These are phyloP conservation scores for Flaveria sonorensis DNA, from an alignment of 129 eudicot species.

Conservation along the genomic window DNA sequence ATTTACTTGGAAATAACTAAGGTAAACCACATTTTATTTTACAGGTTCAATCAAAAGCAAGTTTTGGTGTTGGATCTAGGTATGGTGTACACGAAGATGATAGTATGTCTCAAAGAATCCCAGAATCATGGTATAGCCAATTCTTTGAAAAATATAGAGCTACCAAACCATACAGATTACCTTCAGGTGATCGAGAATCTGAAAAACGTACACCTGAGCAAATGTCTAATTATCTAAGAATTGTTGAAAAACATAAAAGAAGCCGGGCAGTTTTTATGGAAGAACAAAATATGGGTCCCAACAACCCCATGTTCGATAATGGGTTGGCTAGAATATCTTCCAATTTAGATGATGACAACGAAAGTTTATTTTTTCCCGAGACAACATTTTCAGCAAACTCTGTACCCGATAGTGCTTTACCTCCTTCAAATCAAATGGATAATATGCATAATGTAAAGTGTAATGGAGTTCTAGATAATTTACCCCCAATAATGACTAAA, in stretches of 20 bases:
- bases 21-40: neutral
- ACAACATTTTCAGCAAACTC: conserved; percentile 81
- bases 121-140: conserved; percentile 89
- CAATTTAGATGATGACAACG: conserved; percentile 53
- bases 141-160: conserved; percentile 77
- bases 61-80: conserved; percentile 65
- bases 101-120: conserved; percentile 55
- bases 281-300: conserved; percentile 44
- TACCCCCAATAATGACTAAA: conserved; percentile 78
- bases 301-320: conserved; percentile 42
- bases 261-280: conserved; percentile 75
- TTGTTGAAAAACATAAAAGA: conserved; percentile 78
- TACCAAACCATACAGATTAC: conserved; percentile 64
- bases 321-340: conserved; percentile 44
- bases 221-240: conserved; percentile 72
- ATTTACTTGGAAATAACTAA: conserved; percentile 1
- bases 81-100: conserved; percentile 59
- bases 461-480: conserved; percentile 85
- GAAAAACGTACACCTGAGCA: conserved; percentile 93
- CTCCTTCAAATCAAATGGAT: conserved; percentile 40
- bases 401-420: conserved; percentile 84
- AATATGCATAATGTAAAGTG: conserved; percentile 54
- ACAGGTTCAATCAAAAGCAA: conserved; percentile 62
- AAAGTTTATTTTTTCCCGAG: conserved; percentile 71
- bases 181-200: conserved; percentile 76